phyloP scores from a whole-genome alignment of 306 rosid species.

The Vigna unguiculata region DNA sequence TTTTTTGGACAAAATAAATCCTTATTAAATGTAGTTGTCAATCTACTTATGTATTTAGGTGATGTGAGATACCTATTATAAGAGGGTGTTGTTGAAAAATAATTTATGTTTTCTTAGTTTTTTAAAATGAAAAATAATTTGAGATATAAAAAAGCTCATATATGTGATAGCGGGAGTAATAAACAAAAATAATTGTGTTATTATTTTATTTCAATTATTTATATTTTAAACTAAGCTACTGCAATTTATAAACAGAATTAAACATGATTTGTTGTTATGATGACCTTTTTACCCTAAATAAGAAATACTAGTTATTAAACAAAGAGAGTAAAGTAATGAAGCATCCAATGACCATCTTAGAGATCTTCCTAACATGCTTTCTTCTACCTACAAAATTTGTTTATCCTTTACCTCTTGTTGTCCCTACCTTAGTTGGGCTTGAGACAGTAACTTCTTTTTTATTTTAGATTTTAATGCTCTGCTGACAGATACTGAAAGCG shows the following conservation, averaged over 20 bases:
- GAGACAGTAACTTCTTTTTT: constrained; percentile 20
- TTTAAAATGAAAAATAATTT: background rate
- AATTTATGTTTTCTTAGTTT: background rate
- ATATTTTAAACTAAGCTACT: constrained; percentile 9
- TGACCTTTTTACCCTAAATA: constrained; percentile 8
- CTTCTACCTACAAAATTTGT: constrained; percentile 23
- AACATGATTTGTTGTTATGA: constrained; percentile 8
- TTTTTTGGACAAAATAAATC: background rate
- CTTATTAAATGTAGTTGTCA: background rate
- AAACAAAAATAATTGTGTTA: background rate
- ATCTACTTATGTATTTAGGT: background rate
- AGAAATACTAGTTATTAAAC: background rate
- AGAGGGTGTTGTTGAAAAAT: background rate
- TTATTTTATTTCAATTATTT: background rate
- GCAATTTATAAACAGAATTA: constrained; percentile 1
- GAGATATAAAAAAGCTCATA: background rate
- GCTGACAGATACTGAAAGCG: background rate
- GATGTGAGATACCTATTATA: background rate
- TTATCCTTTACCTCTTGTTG: background rate
- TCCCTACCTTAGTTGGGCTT: constrained; percentile 4
- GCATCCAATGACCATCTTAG: constrained; percentile 13
- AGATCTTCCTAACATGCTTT: constrained; percentile 13
- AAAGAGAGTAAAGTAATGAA: background rate
- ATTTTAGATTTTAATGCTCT: constrained; percentile 17
- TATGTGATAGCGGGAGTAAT: background rate